Base-by-base conservation (phyloP, 2,329 filamentous ascomycete species). In the Arthrobotrys sphaeroides region DNA sequence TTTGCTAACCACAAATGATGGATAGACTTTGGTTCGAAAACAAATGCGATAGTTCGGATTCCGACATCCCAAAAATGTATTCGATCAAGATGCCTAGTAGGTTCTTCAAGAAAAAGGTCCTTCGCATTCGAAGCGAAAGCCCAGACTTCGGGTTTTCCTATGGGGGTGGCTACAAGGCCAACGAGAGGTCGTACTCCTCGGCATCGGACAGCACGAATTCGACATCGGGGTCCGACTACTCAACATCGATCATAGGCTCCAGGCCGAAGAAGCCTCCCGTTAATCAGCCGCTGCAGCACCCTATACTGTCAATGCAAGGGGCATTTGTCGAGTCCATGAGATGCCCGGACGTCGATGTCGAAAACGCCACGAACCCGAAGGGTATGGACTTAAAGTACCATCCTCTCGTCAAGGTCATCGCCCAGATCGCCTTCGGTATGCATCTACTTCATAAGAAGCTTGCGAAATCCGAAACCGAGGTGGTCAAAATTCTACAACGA, bases 361-460 rank as follows among this genome's bases (percentile, higher is more conserved):
- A 92, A 81, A 90, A 89, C 61, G 87, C 89, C 55, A 84, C 88
- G 81, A 97, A 94, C 93, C 89, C 90, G 70, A 90, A 91, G 81
- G 88, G 90, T 62, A 87, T 89, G 0, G 89, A 89, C 45, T 92
- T 95, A 81, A 88, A 88, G 80, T 90, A 93, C 80, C 95, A 98
- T 81, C 93, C 96, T 77, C 85, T 98, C 73, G 90, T 90, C 85
- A 97, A 97, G 84, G 88, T 97, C 55, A 88, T 96, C 81, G 90
- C 94, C 13, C 94, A 98, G 83, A 94, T 98, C 79, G 90, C 93
- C 0, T 98, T 98, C 82, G 94, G 95, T 18, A 90, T 98, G 38
- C 94, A 97, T 82, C 85, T 98, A 47, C 84, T 98, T 69, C 88
- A 96, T 66, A 90, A 94, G 80, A 89, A 90, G 75, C 88, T 96